phyloP scores from a whole-genome alignment of 306 rosid genomes.

The Ormosia semicastrata region DNA sequence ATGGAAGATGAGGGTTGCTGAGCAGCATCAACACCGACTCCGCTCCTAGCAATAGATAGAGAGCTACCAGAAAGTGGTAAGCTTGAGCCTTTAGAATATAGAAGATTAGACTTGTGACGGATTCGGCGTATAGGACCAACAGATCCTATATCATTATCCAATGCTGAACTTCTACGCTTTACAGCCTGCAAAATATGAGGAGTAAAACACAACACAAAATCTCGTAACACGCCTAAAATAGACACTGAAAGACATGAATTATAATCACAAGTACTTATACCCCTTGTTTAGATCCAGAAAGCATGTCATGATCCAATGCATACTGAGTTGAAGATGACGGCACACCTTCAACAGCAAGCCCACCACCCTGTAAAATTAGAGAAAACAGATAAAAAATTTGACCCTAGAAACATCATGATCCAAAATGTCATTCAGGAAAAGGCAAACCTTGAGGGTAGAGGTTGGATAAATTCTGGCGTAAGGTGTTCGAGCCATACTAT shows the following conservation, averaged over 20 bases:
- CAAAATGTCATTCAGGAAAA: background rate
- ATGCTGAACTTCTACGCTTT: conserved; percentile 65
- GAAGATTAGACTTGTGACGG: conserved; percentile 75
- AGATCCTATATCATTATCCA: conserved; percentile 81
- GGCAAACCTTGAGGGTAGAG: conserved; percentile 59
- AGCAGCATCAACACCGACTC: conserved; percentile 39
- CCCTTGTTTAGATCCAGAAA: conserved; percentile 56
- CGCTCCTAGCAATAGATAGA: conserved; percentile 36
- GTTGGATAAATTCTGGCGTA: conserved; percentile 61
- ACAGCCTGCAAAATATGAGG: conserved; percentile 44
- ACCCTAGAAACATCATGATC: background rate
- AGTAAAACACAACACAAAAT: conserved; percentile 5
- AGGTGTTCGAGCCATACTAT: conserved; percentile 85
- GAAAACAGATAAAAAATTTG: conserved; percentile 19
- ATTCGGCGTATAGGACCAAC: conserved; percentile 78
- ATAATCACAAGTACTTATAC: conserved; percentile 38
- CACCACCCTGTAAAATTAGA: conserved; percentile 47
- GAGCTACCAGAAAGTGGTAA: conserved; percentile 50
- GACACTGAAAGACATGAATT: background rate
- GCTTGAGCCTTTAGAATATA: conserved; percentile 59
- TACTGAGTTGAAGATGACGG: conserved; percentile 60
- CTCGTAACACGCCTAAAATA: conserved; percentile 10
- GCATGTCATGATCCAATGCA: conserved; percentile 47
- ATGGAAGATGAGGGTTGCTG: conserved; percentile 46
- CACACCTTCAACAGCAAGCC: conserved; percentile 41